A percentile compares a stretch with the other conserved stretches of the same genome.
Evolutionary conservation across 306 rosid species (phyloP).

Genomic region (Cyamopsis tetragonoloba): DNA sequence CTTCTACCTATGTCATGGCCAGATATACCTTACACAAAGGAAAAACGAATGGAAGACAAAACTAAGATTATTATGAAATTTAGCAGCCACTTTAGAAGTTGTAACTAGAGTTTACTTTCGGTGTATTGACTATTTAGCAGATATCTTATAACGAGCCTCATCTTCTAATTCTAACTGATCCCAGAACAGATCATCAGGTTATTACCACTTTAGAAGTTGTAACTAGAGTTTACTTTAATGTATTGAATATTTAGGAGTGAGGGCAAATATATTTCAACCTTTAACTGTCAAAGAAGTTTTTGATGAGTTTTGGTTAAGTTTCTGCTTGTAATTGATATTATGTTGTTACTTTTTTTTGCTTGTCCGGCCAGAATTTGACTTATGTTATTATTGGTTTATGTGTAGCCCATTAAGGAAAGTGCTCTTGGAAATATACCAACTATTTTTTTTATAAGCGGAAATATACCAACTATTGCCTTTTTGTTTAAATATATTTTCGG

Average conservation of each 20-base stretch:
- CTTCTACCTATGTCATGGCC: too few relatives aligned
- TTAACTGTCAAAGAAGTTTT: background rate
- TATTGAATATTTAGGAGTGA: too few relatives aligned
- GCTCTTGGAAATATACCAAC: conserved; percentile 87
- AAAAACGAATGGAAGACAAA: too few relatives aligned
- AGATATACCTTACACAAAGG: too few relatives aligned
- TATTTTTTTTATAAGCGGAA: too few relatives aligned
- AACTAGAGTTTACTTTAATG: background rate
- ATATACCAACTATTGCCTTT: too few relatives aligned
- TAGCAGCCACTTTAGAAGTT: too few relatives aligned
- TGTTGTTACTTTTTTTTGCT: background rate
- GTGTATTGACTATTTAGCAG: too few relatives aligned
- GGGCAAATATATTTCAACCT: background rate
- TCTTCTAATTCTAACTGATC: conserved; percentile 76
- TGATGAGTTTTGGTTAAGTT: background rate
- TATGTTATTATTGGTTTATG: background rate
- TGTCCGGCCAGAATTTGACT: background rate
- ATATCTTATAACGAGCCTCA: conserved; percentile 79
- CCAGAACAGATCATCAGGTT: conserved; percentile 85
- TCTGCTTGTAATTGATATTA: background rate
- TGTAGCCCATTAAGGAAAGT: conserved; percentile 82
- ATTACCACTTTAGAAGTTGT: conserved; percentile 7
- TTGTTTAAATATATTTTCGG: too few relatives aligned
- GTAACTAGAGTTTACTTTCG: too few relatives aligned
- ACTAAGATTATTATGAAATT: too few relatives aligned